Conservation (phyloP, 495 filamentous ascomycete genomes). For the Xylaria bambusicola region DNA sequence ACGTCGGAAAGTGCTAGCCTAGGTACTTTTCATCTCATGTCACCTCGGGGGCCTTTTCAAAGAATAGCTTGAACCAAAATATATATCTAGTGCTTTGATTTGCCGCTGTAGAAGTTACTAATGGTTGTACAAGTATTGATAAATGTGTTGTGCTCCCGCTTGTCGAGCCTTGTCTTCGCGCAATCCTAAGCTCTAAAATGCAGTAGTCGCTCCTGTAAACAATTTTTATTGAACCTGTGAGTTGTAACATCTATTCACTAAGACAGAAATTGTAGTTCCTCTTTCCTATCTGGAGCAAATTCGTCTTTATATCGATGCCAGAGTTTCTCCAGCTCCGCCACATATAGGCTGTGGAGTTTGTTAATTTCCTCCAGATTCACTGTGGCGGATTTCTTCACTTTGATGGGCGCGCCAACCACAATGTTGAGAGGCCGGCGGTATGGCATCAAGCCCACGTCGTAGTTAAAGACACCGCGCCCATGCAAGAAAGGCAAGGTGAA, state of each 20-base stretch:
- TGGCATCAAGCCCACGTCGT: conserved; percentile 93
- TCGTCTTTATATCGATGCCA: conserved; percentile 90
- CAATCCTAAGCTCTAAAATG: neutral
- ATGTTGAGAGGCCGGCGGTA: conserved; percentile 85
- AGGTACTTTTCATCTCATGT: no score
- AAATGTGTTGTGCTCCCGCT: no score
- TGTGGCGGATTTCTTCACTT: conserved; percentile 58
- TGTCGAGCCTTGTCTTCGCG: neutral
- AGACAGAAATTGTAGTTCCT: conserved; percentile 77
- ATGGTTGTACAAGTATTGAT: no score
- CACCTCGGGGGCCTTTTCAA: no score
- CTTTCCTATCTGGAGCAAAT: conserved; percentile 70
- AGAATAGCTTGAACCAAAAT: no score
- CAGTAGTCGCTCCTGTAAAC: neutral
- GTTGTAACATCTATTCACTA: conserved; percentile 40
- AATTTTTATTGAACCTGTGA: neutral
- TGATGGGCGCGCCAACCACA: conserved; percentile 81
- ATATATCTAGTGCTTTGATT: no score
- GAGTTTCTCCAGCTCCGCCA: conserved; percentile 73
- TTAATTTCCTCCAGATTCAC: conserved; percentile 71
- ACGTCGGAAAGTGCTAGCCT: no score
- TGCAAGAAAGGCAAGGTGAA: conserved; percentile 92
- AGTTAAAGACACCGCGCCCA: conserved; percentile 92
- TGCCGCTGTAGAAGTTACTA: no score
- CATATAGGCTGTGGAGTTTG: conserved; percentile 74